Percentiles rank a stretch among this genome's conserved stretches.
Evolutionary conservation across 257 asterid genomes (phyloP).

Genomic region (Apocynum venetum): DNA sequence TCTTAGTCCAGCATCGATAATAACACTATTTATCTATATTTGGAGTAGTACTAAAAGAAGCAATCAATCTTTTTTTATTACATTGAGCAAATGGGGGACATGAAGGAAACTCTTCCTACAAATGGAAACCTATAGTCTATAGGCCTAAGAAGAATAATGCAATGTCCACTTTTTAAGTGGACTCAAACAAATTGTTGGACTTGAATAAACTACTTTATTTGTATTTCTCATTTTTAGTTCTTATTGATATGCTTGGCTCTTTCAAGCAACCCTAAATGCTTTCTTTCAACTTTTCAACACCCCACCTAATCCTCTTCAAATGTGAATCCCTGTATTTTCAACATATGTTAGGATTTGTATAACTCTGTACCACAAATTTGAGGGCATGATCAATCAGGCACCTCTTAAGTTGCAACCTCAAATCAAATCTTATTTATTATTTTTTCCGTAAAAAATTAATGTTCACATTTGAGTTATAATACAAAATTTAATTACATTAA

Average conservation of each 20-base stretch:
- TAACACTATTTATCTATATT: background rate
- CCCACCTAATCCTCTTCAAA: constrained; percentile 1
- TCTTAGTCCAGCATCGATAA: background rate
- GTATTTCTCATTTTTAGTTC: constrained; percentile 5
- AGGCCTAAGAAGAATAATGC: constrained; percentile 4
- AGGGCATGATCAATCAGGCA: background rate
- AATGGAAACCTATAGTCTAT: background rate
- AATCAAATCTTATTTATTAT: too few relatives aligned
- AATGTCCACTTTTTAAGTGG: constrained; percentile 6
- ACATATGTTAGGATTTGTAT: background rate
- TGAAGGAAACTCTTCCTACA: background rate
- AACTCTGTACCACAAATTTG: background rate
- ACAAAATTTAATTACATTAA: too few relatives aligned
- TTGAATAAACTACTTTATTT: background rate
- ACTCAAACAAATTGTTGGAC: background rate
- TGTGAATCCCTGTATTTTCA: background rate
- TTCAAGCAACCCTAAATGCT: constrained; percentile 5
- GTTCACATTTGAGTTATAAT: too few relatives aligned
- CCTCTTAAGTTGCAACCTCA: too few relatives aligned
- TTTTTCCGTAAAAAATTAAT: too few relatives aligned
- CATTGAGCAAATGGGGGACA: constrained; percentile 2
- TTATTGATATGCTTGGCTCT: constrained; percentile 4
- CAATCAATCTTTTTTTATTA: background rate
- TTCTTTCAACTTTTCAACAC: background rate
- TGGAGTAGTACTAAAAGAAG: background rate